Evolutionary conservation across 1,284 basidiomycete genomes (phyloP).

Genomic region (Cryptococcus maquisensis): DNA sequence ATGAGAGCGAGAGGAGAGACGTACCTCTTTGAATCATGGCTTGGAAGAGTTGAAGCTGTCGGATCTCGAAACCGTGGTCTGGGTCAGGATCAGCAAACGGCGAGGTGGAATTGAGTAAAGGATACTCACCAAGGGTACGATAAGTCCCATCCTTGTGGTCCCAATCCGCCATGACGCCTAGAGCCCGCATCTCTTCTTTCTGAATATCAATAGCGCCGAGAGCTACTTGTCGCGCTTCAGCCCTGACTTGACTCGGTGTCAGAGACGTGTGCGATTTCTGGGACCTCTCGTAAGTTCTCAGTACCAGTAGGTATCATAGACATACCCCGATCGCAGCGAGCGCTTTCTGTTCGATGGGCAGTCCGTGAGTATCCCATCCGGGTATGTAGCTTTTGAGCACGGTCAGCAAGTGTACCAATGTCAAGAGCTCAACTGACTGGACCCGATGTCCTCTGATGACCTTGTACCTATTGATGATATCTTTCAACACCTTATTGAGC

Average conservation of each 20-base stretch:
- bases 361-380: slow-evolving; percentile 98
- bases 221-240: slow-evolving; percentile 69
- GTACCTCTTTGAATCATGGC: slow-evolving; percentile 80
- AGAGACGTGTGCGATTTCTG: slow-evolving; percentile 52
- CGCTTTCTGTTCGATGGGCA: slow-evolving; percentile 94
- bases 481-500: slow-evolving; percentile 94
- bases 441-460: slow-evolving; percentile 73
- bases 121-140: slow-evolving; percentile 68
- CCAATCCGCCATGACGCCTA: slow-evolving; percentile 96
- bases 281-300: not conserved
- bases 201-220: slow-evolving; percentile 71
- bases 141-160: slow-evolving; percentile 66
- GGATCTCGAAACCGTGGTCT: slow-evolving; percentile 84
- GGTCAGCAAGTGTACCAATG: not conserved
- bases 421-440: slow-evolving; percentile 57
- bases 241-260: slow-evolving; percentile 62
- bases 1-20: slow-evolving; percentile 1
- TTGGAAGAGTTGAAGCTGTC: slow-evolving; percentile 81
- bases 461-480: slow-evolving; percentile 89
- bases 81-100: not conserved
- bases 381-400: slow-evolving; percentile 69
- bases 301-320: slow-evolving; percentile 29
- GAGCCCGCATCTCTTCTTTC: slow-evolving; percentile 70
- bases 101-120: not conserved
- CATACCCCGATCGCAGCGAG: slow-evolving; percentile 69